These are phyloP conservation scores for Tuber indicum DNA, from an alignment of 495 filamentous ascomycete genomes.

Conservation along the genomic window DNA sequence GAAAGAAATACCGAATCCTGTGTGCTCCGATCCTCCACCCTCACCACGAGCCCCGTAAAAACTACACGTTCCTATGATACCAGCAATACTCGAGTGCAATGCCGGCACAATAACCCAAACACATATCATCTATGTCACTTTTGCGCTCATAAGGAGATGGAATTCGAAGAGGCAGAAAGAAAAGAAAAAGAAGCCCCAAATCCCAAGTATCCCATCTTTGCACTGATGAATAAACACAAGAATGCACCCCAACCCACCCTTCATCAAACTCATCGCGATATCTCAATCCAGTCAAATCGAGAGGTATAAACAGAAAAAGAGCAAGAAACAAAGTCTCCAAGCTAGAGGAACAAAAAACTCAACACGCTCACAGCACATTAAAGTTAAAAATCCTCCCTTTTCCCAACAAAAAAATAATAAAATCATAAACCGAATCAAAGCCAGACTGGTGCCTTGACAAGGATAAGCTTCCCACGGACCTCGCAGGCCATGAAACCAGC, in stretches of 20 bases:
- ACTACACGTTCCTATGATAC: not conserved
- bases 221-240: conserved; percentile 2
- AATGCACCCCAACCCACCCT: conserved; percentile 1
- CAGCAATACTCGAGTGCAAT: not conserved
- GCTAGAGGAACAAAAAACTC: conserved; percentile 13
- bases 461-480: conserved; percentile 71
- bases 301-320: conserved; percentile 26
- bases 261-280: conserved; percentile 8
- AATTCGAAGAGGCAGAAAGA: conserved; percentile 7
- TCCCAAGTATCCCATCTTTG: not conserved
- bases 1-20: not conserved
- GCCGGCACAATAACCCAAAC: not conserved
- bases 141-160: not conserved
- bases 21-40: not conserved
- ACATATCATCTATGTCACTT: conserved; percentile 1
- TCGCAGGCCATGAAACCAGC: conserved; percentile 80
- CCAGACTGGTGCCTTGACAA: conserved; percentile 91
- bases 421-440: conserved; percentile 15
- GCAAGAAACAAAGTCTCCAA: conserved; percentile 3
- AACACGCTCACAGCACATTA: conserved; percentile 20
- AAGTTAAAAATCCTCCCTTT: conserved; percentile 5
- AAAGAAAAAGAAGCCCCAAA: not conserved
- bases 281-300: not conserved
- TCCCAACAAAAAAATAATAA: not conserved
- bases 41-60: not conserved